Base-by-base conservation (phyloP, 2,329 filamentous ascomycete species). In the Colletotrichum eremochloae region DNA sequence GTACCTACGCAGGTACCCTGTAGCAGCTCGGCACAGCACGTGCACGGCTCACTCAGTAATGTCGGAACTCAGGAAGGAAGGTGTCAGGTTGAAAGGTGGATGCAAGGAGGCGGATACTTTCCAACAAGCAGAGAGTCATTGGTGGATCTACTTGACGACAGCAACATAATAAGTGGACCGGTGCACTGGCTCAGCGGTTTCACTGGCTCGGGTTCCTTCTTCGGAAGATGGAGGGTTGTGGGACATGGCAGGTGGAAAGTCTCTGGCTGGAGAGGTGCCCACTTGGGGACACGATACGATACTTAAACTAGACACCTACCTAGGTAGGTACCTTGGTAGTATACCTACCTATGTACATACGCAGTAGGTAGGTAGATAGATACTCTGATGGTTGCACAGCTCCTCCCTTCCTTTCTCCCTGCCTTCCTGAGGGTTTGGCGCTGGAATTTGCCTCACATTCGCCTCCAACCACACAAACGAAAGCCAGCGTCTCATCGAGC, bases 171-270 rank as follows among this genome's bases (percentile, higher is more conserved):
- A 33, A 62, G 68, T 44, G 50, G 48, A 31, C 24, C 24, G 1
- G 24, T 24, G 24, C 24, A 58, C 36, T 31, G 36, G 29, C 64
- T 40, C 36, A 63, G 52, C 38, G 52, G 68, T 68, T 71, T 71
- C 68, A 71, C 65, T 71, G 68, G 68, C 31, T 71, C 64, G 63
- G 68, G 42, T 58, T 36, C 36, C 67, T 70, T 52, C 67, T 61
- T 57, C 46, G 1, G 36, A 40, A 18, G 14, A 18, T n/a, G 20
- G 31, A 52, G 60, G 58, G 18, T 42, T 36, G 18, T 63, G 60
- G 44, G 14, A 46, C 40, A 61, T 61, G 40, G 15, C 40, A n/a
- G n/a, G n/a, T 58, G 20, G 14, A 58, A 33, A 14, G 11, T 38
- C 55, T 15, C 38, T 40, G 6, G 6, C 31, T 18, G 1, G 18